phyloP scores from a whole-genome alignment of 208 protist genomes.

The Acanthamoeba healyi region DNA sequence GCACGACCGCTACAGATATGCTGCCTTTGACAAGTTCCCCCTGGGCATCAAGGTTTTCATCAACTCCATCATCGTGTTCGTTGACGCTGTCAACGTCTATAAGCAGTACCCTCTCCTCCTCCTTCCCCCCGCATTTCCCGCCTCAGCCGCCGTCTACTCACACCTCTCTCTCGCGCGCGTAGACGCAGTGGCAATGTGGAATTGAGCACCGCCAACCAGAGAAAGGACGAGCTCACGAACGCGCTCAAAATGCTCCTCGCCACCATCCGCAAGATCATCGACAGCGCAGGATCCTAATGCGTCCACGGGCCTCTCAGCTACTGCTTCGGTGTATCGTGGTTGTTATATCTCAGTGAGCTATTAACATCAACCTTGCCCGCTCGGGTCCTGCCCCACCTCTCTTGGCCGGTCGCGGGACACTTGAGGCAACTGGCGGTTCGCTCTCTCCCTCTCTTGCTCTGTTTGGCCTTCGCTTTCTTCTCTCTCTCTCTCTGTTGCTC shows the following conservation, averaged over 20 bases:
- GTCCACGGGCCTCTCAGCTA: too few relatives aligned
- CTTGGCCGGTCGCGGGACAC: too few relatives aligned
- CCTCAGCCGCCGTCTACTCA: neutral
- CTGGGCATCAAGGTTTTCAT: constrained; percentile 61
- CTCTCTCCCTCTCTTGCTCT: too few relatives aligned
- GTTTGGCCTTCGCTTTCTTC: too few relatives aligned
- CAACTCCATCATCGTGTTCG: constrained; percentile 44
- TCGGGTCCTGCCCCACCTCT: too few relatives aligned
- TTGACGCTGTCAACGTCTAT: constrained; percentile 68
- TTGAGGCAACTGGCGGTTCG: too few relatives aligned
- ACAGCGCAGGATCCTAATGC: neutral
- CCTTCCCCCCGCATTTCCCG: neutral
- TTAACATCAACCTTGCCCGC: too few relatives aligned
- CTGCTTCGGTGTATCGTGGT: too few relatives aligned
- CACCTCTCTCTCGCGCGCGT: neutral
- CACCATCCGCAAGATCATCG: constrained; percentile 65
- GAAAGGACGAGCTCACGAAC: constrained; percentile 57
- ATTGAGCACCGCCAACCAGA: constrained; percentile 6
- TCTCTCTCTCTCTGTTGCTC: too few relatives aligned
- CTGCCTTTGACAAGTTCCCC: constrained; percentile 55
- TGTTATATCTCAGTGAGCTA: too few relatives aligned
- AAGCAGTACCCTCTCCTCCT: neutral
- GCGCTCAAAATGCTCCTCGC: constrained; percentile 71
- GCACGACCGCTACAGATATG: constrained; percentile 20
- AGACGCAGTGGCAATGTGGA: neutral